Evolutionary conservation across 169 alveolate genomes (phyloP).

Genomic region (Cryptosporidium sp.): DNA sequence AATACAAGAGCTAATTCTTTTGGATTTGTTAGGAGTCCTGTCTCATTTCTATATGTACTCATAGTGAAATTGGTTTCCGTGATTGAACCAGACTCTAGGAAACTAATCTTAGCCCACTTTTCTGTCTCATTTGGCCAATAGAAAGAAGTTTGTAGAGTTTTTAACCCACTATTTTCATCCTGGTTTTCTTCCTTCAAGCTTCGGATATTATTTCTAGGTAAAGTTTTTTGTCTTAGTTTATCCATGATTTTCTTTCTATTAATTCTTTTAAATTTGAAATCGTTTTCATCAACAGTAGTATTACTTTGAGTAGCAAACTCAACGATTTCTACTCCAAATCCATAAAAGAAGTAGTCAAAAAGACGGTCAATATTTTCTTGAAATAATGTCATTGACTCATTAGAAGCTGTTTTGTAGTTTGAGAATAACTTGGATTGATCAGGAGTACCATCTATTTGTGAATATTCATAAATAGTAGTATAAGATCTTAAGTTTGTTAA

Average conservation of each 20-base stretch:
- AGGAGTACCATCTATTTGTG: slow-evolving; percentile 16
- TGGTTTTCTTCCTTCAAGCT: slow-evolving; percentile 26
- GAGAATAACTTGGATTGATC: slow-evolving; percentile 15
- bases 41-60: slow-evolving; percentile 24
- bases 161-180: neutral
- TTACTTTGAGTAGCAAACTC: slow-evolving; percentile 26
- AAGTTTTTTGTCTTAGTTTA: slow-evolving; percentile 30
- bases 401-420: slow-evolving; percentile 43
- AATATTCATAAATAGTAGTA: slow-evolving; percentile 41
- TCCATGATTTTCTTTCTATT: slow-evolving; percentile 59
- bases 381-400: slow-evolving; percentile 38
- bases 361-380: slow-evolving; percentile 15
- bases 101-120: slow-evolving; percentile 67
- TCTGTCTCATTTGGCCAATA: slow-evolving; percentile 69
- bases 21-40: slow-evolving; percentile 13
- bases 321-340: slow-evolving; percentile 48
- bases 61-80: slow-evolving; percentile 46
- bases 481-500: slow-evolving; percentile 46
- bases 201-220: slow-evolving; percentile 11
- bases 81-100: slow-evolving; percentile 41
- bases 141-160: neutral
- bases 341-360: slow-evolving; percentile 64
- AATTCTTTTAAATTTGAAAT: slow-evolving; percentile 14
- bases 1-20: slow-evolving; percentile 49
- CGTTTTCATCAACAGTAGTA: slow-evolving; percentile 44